Percentiles rank a stretch among this genome's conserved stretches.
Conservation (phyloP, 2,329 filamentous ascomycete species). For the Colletotrichum paranaense region DNA sequence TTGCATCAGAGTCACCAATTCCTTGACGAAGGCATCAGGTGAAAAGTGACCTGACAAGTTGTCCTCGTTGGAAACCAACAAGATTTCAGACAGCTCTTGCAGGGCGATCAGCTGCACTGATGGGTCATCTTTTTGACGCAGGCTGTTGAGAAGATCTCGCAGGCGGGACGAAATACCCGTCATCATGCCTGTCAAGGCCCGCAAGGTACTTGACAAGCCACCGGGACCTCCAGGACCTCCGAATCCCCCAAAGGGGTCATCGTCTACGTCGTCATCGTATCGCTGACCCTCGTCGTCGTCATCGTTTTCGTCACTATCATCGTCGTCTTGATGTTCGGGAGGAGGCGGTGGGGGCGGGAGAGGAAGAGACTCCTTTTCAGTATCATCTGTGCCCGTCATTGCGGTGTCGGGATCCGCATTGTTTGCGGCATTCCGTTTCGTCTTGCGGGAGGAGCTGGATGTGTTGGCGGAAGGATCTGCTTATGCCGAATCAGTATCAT, state of each 20-base stretch:
- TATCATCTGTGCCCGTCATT: conserved; percentile 78
- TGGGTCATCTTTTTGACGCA: conserved; percentile 86
- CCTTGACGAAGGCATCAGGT: conserved; percentile 94
- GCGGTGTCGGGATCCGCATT: conserved; percentile 72
- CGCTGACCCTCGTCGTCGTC: conserved; percentile 57
- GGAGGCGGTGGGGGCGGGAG: conserved; percentile 57
- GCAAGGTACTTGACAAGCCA: conserved; percentile 81
- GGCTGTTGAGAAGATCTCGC: conserved; percentile 78
- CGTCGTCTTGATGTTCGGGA: conserved; percentile 48
- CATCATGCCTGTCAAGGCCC: conserved; percentile 93
- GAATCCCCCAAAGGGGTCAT: conserved; percentile 74
- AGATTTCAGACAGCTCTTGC: conserved; percentile 91
- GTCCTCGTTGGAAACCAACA: conserved; percentile 96
- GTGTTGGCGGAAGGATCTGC: conserved; percentile 50
- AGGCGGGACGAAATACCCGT: conserved; percentile 84
- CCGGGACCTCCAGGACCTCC: conserved; percentile 72
- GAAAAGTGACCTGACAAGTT: conserved; percentile 95
- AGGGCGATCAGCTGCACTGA: conserved; percentile 92
- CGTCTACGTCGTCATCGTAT: conserved; percentile 66
- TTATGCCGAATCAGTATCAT: not conserved
- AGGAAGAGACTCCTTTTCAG: conserved; percentile 53
- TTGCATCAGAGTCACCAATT: conserved; percentile 92
- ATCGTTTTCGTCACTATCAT: conserved; percentile 59
- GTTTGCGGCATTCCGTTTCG: conserved; percentile 63
- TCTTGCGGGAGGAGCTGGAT: conserved; percentile 55